Base-by-base conservation (phyloP, 2,329 filamentous ascomycete species). In the Talaromyces atroroseus region DNA sequence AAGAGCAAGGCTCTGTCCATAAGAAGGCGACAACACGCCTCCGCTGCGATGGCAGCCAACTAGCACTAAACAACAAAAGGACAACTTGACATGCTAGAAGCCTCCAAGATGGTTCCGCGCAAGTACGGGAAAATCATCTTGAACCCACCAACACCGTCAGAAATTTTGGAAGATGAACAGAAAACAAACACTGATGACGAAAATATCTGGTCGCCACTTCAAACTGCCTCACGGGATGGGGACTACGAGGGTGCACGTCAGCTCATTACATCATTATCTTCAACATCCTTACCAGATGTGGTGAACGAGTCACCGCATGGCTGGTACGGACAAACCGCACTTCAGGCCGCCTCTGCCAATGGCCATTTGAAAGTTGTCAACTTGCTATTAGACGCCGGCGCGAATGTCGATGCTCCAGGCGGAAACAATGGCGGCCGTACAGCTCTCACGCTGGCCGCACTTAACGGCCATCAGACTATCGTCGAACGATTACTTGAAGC, bases 361-460 rank as follows among this genome's bases (percentile, higher is more conserved):
- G 73, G 72, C 3, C 65, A 74, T 40, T 54, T 69, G 1, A 66
- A 67, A 6, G 61, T 72, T n/a, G 70, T 75, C 8, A 60, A 71
- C n/a, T 64, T 63, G 47, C 60, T 76, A 1, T 61, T 75, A 3
- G 64, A 69, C 40, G 24, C 49, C 12, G 60, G 60, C 16, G 61
- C 56, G 3, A 21, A 61, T 18, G 36, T 60, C 16, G 50, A 63
- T 57, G 55, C 53, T 16, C 50, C 59, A 42, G 57, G 49, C 24
- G 58, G 52, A 20, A 56, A 57, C 36, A 57, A 59, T n/a, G 57
- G 36, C 38, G 64, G 64, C 10, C 47, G 60, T 36, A 61, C 59
- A 4, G 61, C 63, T 1, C 34, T 65, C 18, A 57, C 62, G 16
- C 52, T 58, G 44, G 64, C 62, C 16, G 56, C 58, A 12, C 26